Percentiles rank a stretch among this genome's conserved stretches.
These are phyloP conservation scores for Ascochyta koolunga DNA, from an alignment of 2,329 filamentous ascomycete genomes.

Conservation along the genomic window DNA sequence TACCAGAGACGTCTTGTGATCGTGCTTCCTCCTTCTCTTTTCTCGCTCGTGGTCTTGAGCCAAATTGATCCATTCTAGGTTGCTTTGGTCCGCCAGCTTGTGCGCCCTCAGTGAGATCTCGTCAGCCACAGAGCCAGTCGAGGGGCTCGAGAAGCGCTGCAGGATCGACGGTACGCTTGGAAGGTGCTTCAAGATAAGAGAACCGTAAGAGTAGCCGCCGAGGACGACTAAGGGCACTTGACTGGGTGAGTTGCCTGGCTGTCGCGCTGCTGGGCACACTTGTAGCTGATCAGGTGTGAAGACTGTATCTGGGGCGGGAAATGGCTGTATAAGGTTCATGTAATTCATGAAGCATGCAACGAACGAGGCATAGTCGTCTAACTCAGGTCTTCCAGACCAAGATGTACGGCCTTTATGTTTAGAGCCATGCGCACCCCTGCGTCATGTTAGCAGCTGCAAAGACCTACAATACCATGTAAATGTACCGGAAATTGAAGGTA, in stretches of 20 bases:
- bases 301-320: slow-evolving; percentile 19
- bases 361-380: slow-evolving; percentile 81
- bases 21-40: slow-evolving; percentile 38
- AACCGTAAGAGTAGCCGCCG: slow-evolving; percentile 89
- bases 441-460: slow-evolving; percentile 1
- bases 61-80: slow-evolving; percentile 49
- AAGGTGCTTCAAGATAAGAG: slow-evolving; percentile 76
- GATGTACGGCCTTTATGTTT: slow-evolving; percentile 71
- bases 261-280: slow-evolving; percentile 2
- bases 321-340: slow-evolving; percentile 60
- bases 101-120: slow-evolving; percentile 75
- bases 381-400: slow-evolving; percentile 84
- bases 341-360: slow-evolving; percentile 82
- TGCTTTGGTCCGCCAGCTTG: slow-evolving; percentile 70
- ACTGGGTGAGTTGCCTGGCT: not conserved
- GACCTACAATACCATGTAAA: not conserved
- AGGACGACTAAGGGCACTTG: slow-evolving; percentile 59
- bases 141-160: slow-evolving; percentile 61
- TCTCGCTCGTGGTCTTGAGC: slow-evolving; percentile 31
- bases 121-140: slow-evolving; percentile 63
- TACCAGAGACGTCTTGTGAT: slow-evolving; percentile 34
- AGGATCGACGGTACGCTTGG: slow-evolving; percentile 66
- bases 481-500: slow-evolving; percentile 90
- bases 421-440: slow-evolving; percentile 76
- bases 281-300: slow-evolving; percentile 27